Percentiles rank a stretch among this genome's conserved stretches.
Evolutionary conservation across 2,329 filamentous ascomycete species (phyloP).

Genomic region (Graphium sp.): DNA sequence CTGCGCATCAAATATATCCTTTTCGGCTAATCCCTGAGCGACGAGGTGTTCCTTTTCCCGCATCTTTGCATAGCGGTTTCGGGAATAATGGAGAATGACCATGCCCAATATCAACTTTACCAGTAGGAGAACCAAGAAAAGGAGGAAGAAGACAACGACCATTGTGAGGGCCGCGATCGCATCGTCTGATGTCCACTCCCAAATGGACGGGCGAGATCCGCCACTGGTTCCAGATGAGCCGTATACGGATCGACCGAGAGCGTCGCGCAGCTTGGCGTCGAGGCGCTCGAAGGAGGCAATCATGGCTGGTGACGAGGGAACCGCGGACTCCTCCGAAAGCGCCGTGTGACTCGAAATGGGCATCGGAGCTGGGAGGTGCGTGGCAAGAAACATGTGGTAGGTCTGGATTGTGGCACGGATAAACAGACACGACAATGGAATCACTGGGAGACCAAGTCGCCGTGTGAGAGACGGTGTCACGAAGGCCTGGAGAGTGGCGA

Average conservation of each 20-base stretch:
- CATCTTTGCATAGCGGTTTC: constrained; percentile 68
- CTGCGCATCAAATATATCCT: constrained; percentile 45
- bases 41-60: constrained; percentile 46
- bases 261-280: constrained; percentile 58
- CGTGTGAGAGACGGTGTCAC: constrained; percentile 79
- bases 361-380: constrained; percentile 62
- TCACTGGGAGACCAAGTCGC: constrained; percentile 75
- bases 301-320: constrained; percentile 54
- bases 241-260: constrained; percentile 59
- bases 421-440: constrained; percentile 87
- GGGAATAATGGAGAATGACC: constrained; percentile 62
- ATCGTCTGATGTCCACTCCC: constrained; percentile 52
- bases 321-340: constrained; percentile 43
- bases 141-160: constrained; percentile 68
- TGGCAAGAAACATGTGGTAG: constrained; percentile 94
- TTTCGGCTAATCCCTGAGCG: constrained; percentile 26
- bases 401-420: constrained; percentile 89
- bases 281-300: constrained; percentile 65
- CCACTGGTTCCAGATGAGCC: constrained; percentile 17
- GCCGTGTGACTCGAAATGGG: constrained; percentile 48
- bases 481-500: constrained; percentile 46
- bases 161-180: constrained; percentile 64
- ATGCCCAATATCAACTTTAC: constrained; percentile 80
- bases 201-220: constrained; percentile 18
- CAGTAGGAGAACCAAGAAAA: constrained; percentile 72